Evolutionary conservation across 2,329 filamentous ascomycete genomes (phyloP).

Genomic region (Capronia epimyces): DNA sequence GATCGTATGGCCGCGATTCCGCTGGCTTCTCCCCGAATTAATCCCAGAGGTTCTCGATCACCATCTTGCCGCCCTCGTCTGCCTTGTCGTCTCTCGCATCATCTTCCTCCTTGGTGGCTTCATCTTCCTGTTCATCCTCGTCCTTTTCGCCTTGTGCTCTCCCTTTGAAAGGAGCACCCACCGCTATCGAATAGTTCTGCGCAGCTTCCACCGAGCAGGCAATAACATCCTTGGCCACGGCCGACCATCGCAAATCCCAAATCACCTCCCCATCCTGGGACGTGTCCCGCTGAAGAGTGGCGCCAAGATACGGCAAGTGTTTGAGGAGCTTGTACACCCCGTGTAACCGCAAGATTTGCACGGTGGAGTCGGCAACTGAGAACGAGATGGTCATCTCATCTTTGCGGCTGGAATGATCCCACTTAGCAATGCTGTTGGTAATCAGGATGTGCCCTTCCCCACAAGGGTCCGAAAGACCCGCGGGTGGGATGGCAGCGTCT

Average conservation of each 20-base stretch:
- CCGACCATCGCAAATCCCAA: slow-evolving; percentile 7
- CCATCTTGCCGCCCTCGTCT: neutral
- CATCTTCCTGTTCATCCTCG: neutral
- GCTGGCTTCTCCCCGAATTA: neutral
- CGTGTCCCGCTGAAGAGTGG: slow-evolving; percentile 2
- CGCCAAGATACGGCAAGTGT: slow-evolving; percentile 1
- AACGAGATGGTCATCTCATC: slow-evolving; percentile 26
- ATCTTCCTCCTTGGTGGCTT: neutral
- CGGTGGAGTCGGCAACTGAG: slow-evolving; percentile 25
- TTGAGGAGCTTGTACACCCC: slow-evolving; percentile 4
- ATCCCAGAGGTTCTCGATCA: neutral
- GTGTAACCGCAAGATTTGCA: slow-evolving; percentile 10
- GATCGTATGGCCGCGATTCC: no score
- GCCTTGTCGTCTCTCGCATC: neutral
- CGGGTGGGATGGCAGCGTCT: slow-evolving; percentile 12
- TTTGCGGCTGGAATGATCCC: slow-evolving; percentile 16
- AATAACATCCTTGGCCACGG: slow-evolving; percentile 4
- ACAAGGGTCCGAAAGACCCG: slow-evolving; percentile 17
- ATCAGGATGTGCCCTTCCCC: slow-evolving; percentile 25
- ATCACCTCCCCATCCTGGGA: slow-evolving; percentile 6
- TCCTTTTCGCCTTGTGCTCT: neutral
- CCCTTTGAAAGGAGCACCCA: slow-evolving; percentile 1
- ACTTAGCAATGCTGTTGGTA: slow-evolving; percentile 27
- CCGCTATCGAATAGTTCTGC: slow-evolving; percentile 6
- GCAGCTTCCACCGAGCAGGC: slow-evolving; percentile 9